Evolutionary conservation across 176 grass and related monocot species (phyloP).

Genomic region (Lolium rigidum): DNA sequence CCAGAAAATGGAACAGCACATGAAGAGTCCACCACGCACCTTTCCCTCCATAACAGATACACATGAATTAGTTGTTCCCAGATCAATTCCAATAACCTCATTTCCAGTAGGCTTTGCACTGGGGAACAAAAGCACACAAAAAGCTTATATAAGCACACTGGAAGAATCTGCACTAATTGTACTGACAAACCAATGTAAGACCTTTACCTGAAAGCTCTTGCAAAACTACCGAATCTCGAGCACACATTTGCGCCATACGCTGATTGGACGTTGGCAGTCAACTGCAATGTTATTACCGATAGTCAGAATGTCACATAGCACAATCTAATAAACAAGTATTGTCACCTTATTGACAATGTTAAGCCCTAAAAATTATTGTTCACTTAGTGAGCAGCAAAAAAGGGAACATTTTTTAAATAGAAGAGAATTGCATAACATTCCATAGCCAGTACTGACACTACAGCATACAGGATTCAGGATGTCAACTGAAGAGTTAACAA

Average conservation of each 20-base stretch:
- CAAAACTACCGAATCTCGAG: conserved; percentile 41
- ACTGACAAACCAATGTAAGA: background rate
- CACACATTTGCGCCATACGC: background rate
- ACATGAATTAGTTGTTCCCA: conserved; percentile 58
- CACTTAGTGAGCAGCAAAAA: background rate
- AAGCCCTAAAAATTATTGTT: background rate
- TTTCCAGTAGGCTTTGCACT: conserved; percentile 46
- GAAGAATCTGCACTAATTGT: background rate
- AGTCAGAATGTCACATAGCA: background rate
- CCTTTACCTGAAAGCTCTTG: conserved; percentile 43
- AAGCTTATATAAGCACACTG: background rate
- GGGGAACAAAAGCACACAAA: background rate
- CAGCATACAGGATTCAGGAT: too few relatives aligned
- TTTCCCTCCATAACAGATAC: conserved; percentile 60
- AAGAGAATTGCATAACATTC: background rate
- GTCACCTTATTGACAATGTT: background rate
- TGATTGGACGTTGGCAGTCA: conserved; percentile 44
- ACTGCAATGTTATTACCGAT: conserved; percentile 13
- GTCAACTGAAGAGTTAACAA: too few relatives aligned
- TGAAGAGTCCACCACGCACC: background rate
- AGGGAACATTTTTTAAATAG: background rate
- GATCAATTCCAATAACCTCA: conserved; percentile 61
- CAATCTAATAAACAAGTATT: background rate
- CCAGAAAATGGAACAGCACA: background rate
- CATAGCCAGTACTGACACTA: too few relatives aligned